Evolutionary conservation across 208 protist species (phyloP), one percentile per base, ranked within the genome.

Genomic region (Trypanosoma caninum): DNA sequence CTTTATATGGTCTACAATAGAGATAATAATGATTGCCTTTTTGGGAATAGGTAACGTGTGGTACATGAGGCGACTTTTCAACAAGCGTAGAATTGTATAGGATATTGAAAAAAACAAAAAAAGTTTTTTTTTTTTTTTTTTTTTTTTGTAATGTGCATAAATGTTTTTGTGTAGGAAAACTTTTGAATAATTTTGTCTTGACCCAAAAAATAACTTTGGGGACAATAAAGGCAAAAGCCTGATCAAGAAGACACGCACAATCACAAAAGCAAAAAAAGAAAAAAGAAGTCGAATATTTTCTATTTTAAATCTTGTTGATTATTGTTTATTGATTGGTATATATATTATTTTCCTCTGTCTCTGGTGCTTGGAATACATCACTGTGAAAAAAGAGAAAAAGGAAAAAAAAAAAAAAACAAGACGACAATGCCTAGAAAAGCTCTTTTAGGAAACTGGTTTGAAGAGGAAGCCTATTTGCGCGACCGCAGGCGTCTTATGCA

Each of bases 371-470:
- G n/a, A n/a, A n/a, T n/a, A n/a, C n/a, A n/a, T n/a, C n/a, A n/a
- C n/a, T n/a, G n/a, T n/a, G 41, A 38, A 23, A 30, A 9, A 37
- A 59, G 40, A 59, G 54, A 42, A 48, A 47, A 60, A 61, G 16
- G 61, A 53, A 62, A 51, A 37, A 35, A 51, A 23, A 30, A 38
- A 13, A 56, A n/a, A 8, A 55, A 57, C 7, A 23, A 42, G 22
- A 22, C n/a, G 14, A 51, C 33, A 72, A 94, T 94, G 87, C 87
- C 83, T 9, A 76, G 67, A 46, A 70, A 71, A 62, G 58, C 83
- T 11, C 65, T 94, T 25, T 50, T 91, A 6, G 89, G 85, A 1
- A 95, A 95, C 62, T 93, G 89, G 86, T 85, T 83, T 53, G 86
- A 95, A 60, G 84, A 93, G 65, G 80, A 93, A 58, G 84, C 80